These are phyloP conservation scores for Conoideocrella luteorostrata DNA, from an alignment of 2,329 filamentous ascomycete species.

Conservation along the genomic window DNA sequence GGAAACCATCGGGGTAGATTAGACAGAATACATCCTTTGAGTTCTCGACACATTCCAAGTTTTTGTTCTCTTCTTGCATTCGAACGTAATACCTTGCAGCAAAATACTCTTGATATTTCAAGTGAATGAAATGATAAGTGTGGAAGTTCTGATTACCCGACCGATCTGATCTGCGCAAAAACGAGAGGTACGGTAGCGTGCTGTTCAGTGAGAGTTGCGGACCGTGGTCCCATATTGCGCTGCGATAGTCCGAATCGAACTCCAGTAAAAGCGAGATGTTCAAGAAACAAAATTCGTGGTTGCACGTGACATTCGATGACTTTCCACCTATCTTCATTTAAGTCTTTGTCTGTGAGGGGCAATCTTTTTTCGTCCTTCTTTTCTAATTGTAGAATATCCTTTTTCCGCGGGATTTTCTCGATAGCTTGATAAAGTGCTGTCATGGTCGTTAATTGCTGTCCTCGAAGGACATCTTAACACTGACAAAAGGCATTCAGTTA, in stretches of 20 bases:
- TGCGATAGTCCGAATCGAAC: too few relatives aligned
- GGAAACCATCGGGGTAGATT: too few relatives aligned
- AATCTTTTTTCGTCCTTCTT: background rate
- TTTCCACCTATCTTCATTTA: background rate
- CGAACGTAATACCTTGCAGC: background rate
- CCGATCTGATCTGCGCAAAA: too few relatives aligned
- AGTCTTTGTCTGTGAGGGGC: too few relatives aligned
- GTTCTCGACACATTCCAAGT: too few relatives aligned
- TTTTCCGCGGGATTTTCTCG: background rate
- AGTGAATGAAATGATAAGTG: background rate
- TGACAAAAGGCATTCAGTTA: background rate
- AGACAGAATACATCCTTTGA: too few relatives aligned
- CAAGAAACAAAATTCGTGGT: too few relatives aligned
- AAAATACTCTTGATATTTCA: background rate
- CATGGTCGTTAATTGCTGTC: background rate
- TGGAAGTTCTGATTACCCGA: too few relatives aligned
- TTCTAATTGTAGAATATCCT: background rate
- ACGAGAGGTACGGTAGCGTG: too few relatives aligned
- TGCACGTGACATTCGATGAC: too few relatives aligned
- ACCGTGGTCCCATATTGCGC: too few relatives aligned
- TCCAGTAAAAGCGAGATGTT: background rate
- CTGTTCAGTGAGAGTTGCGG: too few relatives aligned
- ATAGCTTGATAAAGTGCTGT: background rate
- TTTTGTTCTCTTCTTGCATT: background rate
- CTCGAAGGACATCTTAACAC: background rate